Percentiles rank a stretch among this genome's conserved stretches.
phyloP scores from a whole-genome alignment of 2,329 filamentous ascomycete species.

The Coniochaeta prunicola region DNA sequence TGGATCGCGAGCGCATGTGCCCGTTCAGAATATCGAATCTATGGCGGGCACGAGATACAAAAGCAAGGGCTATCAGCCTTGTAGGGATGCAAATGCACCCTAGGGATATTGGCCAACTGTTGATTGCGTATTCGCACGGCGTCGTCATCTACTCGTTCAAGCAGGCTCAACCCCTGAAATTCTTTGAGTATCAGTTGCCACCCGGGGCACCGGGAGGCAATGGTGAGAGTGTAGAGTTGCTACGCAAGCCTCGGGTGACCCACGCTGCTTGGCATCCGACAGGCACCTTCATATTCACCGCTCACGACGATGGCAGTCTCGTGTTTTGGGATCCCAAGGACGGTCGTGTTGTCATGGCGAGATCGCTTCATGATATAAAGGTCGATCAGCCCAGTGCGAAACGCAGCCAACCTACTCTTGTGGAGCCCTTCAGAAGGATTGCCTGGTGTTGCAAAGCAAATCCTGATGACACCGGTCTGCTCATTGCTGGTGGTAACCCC shows the following conservation, averaged over 20 bases:
- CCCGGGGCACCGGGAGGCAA: constrained; percentile 80
- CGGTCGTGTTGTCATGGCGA: constrained; percentile 72
- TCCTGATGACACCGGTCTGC: constrained; percentile 82
- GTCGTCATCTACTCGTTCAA: constrained; percentile 93
- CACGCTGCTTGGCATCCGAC: constrained; percentile 93
- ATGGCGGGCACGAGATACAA: constrained; percentile 69
- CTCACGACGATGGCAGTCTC: constrained; percentile 83
- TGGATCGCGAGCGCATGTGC: constrained; percentile 70
- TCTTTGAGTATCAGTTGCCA: constrained; percentile 77
- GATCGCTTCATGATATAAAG: constrained; percentile 68
- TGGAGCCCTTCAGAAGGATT: constrained; percentile 70
- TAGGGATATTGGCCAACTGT: constrained; percentile 80
- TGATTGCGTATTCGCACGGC: constrained; percentile 86
- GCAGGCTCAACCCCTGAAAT: constrained; percentile 70
- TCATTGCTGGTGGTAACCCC: constrained; percentile 75
- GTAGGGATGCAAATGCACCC: constrained; percentile 82
- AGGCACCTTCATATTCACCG: constrained; percentile 80
- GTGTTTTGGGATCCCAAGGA: constrained; percentile 95
- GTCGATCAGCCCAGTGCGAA: constrained; percentile 58
- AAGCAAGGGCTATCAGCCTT: constrained; percentile 52
- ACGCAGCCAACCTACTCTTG: constrained; percentile 47
- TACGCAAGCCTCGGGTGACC: constrained; percentile 66
- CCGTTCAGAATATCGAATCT: constrained; percentile 81
- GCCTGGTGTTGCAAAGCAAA: constrained; percentile 93
- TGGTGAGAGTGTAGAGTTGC: constrained; percentile 49